Percentiles rank a stretch among this genome's conserved stretches.
phyloP scores from a whole-genome alignment of 331 rosid genomes.

The Pyracantha coccinea region DNA sequence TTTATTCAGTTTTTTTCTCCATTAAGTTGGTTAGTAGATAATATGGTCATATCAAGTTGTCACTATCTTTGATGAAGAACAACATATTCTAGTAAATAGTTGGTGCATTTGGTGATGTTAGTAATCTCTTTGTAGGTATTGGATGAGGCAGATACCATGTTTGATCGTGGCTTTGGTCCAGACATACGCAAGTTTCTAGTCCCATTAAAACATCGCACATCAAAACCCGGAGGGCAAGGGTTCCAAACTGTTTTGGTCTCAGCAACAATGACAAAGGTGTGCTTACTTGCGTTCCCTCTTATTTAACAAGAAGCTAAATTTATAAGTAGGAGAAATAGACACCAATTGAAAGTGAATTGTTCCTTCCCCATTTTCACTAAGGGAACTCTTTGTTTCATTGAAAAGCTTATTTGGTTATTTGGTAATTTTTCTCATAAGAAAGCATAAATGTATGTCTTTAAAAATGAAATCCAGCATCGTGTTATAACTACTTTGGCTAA shows the following conservation, averaged over 20 bases:
- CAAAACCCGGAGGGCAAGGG: constrained; percentile 55
- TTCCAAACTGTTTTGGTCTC: constrained; percentile 91
- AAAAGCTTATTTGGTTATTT: not conserved
- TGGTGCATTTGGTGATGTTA: constrained; percentile 3
- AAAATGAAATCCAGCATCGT: not conserved
- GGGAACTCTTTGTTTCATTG: not conserved
- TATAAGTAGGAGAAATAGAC: not conserved
- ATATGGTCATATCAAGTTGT: not conserved
- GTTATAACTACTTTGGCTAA: not conserved
- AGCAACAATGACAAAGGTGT: constrained; percentile 91
- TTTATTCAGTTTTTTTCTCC: not conserved
- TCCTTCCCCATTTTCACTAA: not conserved
- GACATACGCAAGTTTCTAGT: constrained; percentile 79
- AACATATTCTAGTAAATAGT: not conserved
- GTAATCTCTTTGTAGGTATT: constrained; percentile 48
- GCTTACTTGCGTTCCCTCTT: constrained; percentile 18
- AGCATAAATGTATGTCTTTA: not conserved
- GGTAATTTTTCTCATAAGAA: too few species aligned
- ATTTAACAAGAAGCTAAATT: not conserved
- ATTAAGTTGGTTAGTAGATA: not conserved
- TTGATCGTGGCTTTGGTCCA: constrained; percentile 97
- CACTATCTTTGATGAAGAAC: not conserved
- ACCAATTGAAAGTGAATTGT: not conserved
- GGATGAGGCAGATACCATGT: constrained; percentile 99
- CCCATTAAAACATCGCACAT: constrained; percentile 68